phyloP scores from a whole-genome alignment of 306 rosid species.

The Chamaecrista fasciculata region DNA sequence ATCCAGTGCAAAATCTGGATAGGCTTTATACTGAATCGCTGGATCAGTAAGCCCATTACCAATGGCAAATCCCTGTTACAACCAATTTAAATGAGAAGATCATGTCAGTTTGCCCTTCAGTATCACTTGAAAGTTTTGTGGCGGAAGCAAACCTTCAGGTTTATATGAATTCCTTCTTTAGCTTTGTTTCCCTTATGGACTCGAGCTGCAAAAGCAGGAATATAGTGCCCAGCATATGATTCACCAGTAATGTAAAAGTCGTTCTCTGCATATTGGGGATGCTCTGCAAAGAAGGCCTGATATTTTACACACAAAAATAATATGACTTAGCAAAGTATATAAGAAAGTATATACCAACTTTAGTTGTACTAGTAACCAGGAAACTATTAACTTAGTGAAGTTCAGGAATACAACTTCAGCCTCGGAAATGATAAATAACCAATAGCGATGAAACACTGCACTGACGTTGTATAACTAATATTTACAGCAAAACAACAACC shows the following conservation, averaged over 20 bases:
- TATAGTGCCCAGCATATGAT: constrained; percentile 97
- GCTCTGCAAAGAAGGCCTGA: constrained; percentile 83
- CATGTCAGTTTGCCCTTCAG: constrained; percentile 7
- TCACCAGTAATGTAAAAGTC: constrained; percentile 95
- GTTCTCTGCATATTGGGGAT: constrained; percentile 73
- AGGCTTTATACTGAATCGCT: constrained; percentile 85
- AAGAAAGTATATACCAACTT: background rate
- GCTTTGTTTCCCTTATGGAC: constrained; percentile 91
- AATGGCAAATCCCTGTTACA: constrained; percentile 93
- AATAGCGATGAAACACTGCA: constrained; percentile 17
- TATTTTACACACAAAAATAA: background rate
- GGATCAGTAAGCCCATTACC: constrained; percentile 99
- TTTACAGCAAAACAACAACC: constrained; percentile 41
- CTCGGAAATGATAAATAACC: background rate
- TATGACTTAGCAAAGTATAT: background rate
- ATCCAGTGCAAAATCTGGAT: constrained; percentile 86
- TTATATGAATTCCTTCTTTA: constrained; percentile 91
- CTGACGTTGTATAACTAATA: constrained; percentile 4
- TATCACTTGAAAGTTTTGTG: background rate
- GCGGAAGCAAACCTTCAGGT: constrained; percentile 78
- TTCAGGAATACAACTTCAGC: background rate
- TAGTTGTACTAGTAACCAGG: background rate
- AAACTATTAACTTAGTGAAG: background rate
- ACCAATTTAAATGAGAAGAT: constrained; percentile 27
- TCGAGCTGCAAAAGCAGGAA: constrained; percentile 97